A percentile compares a stretch with the other conserved stretches of the same genome.
Conservation (phyloP, 2,329 filamentous ascomycete species). For the Pseudogymnoascus sp. region DNA sequence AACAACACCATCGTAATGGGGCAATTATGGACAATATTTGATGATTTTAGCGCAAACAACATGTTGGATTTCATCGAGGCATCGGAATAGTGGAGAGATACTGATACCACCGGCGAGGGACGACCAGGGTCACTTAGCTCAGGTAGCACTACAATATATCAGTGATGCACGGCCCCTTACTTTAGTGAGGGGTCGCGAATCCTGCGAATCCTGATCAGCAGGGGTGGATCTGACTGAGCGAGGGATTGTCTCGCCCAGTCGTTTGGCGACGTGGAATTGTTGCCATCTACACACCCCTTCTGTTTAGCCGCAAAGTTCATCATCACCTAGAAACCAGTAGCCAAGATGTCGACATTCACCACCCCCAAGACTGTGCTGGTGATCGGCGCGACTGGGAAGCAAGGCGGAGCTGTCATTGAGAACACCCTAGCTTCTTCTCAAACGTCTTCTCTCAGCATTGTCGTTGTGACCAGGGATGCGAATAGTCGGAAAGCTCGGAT, state of each 20-base stretch:
- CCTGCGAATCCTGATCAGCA: neutral
- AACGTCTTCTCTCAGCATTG: constrained; percentile 7
- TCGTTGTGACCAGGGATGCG: constrained; percentile 51
- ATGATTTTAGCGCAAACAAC: neutral
- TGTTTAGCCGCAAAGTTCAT: neutral
- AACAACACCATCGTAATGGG: neutral
- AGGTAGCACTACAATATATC: neutral
- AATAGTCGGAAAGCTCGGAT: constrained; percentile 41
- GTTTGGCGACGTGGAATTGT: neutral
- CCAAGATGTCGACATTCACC: neutral
- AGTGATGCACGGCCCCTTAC: neutral
- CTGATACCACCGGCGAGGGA: neutral
- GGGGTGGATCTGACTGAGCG: neutral
- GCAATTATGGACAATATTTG: neutral
- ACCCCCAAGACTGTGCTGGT: constrained; percentile 14
- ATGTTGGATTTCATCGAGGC: neutral
- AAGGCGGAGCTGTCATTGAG: constrained; percentile 24
- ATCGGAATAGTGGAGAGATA: neutral
- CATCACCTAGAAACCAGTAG: neutral
- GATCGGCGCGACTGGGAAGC: constrained; percentile 26
- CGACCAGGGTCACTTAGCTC: constrained; percentile 1
- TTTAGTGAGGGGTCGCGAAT: neutral
- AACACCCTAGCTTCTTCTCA: constrained; percentile 12
- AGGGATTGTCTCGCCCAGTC: neutral
- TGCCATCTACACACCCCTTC: neutral